These are phyloP conservation scores for Schizophyllum amplum DNA, from an alignment of 1,284 basidiomycete genomes.

Conservation along the genomic window DNA sequence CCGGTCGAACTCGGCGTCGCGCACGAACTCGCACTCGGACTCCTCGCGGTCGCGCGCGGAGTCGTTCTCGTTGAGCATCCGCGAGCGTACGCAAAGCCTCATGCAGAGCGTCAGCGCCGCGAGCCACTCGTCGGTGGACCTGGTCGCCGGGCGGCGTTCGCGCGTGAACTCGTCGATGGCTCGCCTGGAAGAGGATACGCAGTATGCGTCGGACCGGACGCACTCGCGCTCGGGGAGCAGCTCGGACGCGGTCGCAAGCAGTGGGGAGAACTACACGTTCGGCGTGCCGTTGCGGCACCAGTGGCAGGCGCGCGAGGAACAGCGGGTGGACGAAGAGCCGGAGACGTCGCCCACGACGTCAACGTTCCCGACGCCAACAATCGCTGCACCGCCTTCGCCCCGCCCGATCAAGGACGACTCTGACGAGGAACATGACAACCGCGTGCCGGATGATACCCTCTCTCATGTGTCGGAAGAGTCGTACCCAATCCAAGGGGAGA, in stretches of 20 bases:
- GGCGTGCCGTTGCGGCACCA: constrained; percentile 41
- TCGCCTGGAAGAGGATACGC: constrained; percentile 44
- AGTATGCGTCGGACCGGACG: constrained; percentile 19
- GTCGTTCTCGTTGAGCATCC: constrained; percentile 38
- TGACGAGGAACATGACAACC: neutral
- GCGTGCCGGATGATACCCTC: neutral
- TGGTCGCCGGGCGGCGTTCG: constrained; percentile 35
- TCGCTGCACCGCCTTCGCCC: neutral
- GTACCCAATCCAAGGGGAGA: constrained; percentile 3
- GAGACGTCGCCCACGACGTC: neutral
- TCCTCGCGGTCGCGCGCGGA: constrained; percentile 38
- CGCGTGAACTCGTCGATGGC: constrained; percentile 55
- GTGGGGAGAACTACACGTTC: constrained; percentile 63
- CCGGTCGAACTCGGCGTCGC: constrained; percentile 17
- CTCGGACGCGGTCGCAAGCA: constrained; percentile 39
- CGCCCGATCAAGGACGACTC: neutral
- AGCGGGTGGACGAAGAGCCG: constrained; percentile 7
- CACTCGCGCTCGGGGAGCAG: constrained; percentile 46
- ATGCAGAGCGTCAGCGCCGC: constrained; percentile 56
- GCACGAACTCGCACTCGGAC: neutral
- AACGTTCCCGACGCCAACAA: neutral
- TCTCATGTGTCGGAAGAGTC: constrained; percentile 5
- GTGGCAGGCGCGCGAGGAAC: constrained; percentile 21
- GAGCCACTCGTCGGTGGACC: constrained; percentile 51
- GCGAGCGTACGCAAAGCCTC: constrained; percentile 53